Conservation (phyloP, 805 yeast genomes). For the Blastobotrys chiropterorum region DNA sequence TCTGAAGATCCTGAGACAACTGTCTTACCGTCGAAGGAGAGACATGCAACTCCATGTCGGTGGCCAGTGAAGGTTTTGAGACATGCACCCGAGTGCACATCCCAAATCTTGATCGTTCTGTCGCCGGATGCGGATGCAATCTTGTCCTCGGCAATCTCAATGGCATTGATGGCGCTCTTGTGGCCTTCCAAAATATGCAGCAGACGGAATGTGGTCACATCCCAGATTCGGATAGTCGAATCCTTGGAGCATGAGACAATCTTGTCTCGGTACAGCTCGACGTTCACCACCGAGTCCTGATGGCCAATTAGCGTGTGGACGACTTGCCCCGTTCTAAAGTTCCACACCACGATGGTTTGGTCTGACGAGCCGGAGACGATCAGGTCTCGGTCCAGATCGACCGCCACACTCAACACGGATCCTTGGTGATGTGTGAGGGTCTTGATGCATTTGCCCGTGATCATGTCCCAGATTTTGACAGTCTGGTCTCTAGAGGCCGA, state of each 20-base stretch:
- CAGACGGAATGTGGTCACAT: slow-evolving; percentile 7
- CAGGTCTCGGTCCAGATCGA: slow-evolving; percentile 23
- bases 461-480: slow-evolving; percentile 31
- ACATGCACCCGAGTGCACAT: slow-evolving; percentile 21
- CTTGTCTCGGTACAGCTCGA: slow-evolving; percentile 21
- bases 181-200: slow-evolving; percentile 22
- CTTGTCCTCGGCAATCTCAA: slow-evolving; percentile 22
- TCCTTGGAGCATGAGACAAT: slow-evolving; percentile 33
- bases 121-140: slow-evolving; percentile 35
- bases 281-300: slow-evolving; percentile 26
- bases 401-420: slow-evolving; percentile 28
- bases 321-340: slow-evolving; percentile 4
- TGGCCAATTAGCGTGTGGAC: slow-evolving; percentile 16
- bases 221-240: slow-evolving; percentile 27
- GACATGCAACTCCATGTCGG: slow-evolving; percentile 23
- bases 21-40: slow-evolving; percentile 23
- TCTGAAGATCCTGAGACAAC: slow-evolving; percentile 33
- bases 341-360: slow-evolving; percentile 30
- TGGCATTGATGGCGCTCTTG: slow-evolving; percentile 33
- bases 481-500: slow-evolving; percentile 59
- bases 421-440: slow-evolving; percentile 26
- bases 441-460: slow-evolving; percentile 16
- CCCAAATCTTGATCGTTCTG: slow-evolving; percentile 33
- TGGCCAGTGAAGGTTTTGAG: slow-evolving; percentile 17
- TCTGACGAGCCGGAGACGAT: slow-evolving; percentile 34